Evolutionary conservation across 345 rosid species (phyloP).

Genomic region (Eutrema japonicum): DNA sequence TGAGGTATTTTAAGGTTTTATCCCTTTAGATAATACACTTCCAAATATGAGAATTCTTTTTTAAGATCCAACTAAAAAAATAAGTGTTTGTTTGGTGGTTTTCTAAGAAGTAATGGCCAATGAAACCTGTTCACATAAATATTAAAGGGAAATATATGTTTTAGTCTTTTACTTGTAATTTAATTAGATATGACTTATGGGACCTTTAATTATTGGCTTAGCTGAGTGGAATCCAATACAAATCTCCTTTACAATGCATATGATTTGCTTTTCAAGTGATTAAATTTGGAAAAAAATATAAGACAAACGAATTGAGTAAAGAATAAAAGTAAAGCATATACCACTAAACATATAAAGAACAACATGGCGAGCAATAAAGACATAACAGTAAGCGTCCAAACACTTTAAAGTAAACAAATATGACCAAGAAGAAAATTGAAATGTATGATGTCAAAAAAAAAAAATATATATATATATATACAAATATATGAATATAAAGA

Average conservation of each 20-base stretch:
- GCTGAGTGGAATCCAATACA: constrained; percentile 40
- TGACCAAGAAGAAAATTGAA: constrained; percentile 16
- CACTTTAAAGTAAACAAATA: constrained; percentile 41
- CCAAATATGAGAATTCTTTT: not conserved
- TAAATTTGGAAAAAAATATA: constrained; percentile 23
- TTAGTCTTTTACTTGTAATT: constrained; percentile 1
- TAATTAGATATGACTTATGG: constrained; percentile 9
- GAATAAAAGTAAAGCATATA: constrained; percentile 44
- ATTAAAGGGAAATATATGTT: not conserved
- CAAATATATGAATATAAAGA: not conserved
- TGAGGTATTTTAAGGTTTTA: no score
- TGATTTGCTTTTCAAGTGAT: constrained; percentile 28
- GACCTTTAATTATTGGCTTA: constrained; percentile 30
- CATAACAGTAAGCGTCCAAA: constrained; percentile 40
- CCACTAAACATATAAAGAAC: constrained; percentile 42
- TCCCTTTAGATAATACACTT: not conserved
- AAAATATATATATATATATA: no score
- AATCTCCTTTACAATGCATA: constrained; percentile 27
- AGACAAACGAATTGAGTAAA: constrained; percentile 35
- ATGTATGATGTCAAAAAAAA: not conserved
- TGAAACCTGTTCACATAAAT: not conserved
- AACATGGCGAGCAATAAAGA: constrained; percentile 41
- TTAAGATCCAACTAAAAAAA: not conserved
- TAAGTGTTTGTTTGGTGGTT: not conserved
- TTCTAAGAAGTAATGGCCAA: not conserved